Evolutionary conservation across 345 rosid genomes (phyloP).

Genomic region (Eucalyptus camaldulensis): DNA sequence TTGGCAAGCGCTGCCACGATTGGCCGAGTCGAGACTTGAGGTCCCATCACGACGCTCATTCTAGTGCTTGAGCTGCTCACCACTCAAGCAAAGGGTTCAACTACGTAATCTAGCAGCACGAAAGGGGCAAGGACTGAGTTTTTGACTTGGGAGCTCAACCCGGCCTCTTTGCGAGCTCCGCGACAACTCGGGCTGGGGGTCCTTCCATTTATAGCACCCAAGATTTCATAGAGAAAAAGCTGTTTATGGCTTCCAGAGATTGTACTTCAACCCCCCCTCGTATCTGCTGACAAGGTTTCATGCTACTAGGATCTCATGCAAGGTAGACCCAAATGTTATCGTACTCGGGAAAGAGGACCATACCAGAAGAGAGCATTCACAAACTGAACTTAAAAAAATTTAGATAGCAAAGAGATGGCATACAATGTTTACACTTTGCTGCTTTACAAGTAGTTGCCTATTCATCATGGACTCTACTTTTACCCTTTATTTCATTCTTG

Average conservation of each 20-base stretch:
- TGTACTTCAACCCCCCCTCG: background rate
- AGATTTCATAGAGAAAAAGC: background rate
- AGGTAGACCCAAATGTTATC: background rate
- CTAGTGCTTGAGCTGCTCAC: background rate
- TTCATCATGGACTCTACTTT: conserved; percentile 7
- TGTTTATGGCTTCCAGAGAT: background rate
- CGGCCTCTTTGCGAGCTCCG: background rate
- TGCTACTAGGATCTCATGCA: background rate
- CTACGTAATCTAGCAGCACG: background rate
- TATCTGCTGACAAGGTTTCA: background rate
- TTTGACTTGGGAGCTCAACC: background rate
- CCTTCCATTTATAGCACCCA: background rate
- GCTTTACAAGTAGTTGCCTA: background rate
- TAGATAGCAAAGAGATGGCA: background rate
- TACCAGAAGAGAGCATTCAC: background rate
- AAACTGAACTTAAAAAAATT: background rate
- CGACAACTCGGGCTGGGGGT: background rate
- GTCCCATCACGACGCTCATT: background rate
- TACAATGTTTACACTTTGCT: background rate
- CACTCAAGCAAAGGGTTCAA: background rate
- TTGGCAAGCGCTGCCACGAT: background rate
- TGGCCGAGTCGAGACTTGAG: background rate
- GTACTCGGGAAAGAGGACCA: background rate
- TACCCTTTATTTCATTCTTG: conserved; percentile 10
- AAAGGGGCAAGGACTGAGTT: background rate